Conservation (phyloP, 2,329 filamentous ascomycete genomes). For the Aureobasidium sp. region DNA sequence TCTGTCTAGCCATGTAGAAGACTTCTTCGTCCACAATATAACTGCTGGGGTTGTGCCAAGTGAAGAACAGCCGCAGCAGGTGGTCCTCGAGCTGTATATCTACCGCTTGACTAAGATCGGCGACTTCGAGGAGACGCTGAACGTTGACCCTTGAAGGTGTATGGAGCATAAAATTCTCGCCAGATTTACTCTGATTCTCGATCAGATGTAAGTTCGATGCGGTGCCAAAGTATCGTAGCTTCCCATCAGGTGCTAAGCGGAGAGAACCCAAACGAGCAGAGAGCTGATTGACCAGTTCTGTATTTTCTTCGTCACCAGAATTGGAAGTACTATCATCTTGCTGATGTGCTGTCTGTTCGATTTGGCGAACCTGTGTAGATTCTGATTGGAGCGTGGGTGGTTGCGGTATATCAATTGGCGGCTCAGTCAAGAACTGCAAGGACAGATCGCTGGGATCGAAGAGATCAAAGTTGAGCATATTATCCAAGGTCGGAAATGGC, state of each 20-base stretch:
- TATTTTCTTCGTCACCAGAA: slow-evolving; percentile 21
- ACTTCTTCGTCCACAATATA: slow-evolving; percentile 39
- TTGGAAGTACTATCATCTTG: neutral
- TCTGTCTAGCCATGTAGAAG: slow-evolving; percentile 20
- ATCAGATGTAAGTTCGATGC: slow-evolving; percentile 40
- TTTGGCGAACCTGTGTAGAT: neutral
- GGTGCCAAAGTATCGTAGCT: slow-evolving; percentile 39
- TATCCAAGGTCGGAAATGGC: slow-evolving; percentile 15
- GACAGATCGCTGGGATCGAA: neutral
- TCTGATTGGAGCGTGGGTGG: neutral
- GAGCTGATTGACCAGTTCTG: slow-evolving; percentile 38
- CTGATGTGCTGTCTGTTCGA: neutral
- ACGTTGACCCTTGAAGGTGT: slow-evolving; percentile 34
- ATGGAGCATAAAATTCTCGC: slow-evolving; percentile 30
- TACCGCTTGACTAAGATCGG: slow-evolving; percentile 36
- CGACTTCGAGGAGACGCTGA: slow-evolving; percentile 30
- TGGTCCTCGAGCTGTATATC: slow-evolving; percentile 38
- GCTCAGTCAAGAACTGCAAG: neutral
- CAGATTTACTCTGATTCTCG: slow-evolving; percentile 23
- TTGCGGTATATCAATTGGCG: neutral
- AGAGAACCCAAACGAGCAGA: slow-evolving; percentile 39
- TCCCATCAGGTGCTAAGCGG: slow-evolving; percentile 38
- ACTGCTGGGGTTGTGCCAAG: slow-evolving; percentile 43
- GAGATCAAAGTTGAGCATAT: slow-evolving; percentile 9
- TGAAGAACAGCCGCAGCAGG: slow-evolving; percentile 41